Conservation (phyloP, 176 grass and related monocot genomes). For the Triticum monococcum region DNA sequence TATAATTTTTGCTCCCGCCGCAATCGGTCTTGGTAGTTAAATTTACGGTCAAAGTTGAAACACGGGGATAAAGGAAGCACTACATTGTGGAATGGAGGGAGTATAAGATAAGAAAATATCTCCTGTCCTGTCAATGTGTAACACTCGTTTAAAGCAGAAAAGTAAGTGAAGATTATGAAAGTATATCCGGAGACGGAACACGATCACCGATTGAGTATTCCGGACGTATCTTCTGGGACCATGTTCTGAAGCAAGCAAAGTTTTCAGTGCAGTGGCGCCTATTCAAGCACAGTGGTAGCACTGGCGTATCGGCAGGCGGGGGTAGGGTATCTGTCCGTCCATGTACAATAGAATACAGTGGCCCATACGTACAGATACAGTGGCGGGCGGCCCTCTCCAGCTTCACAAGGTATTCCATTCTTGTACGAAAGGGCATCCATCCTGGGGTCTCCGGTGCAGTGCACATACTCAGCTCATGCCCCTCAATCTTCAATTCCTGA, state of each 20-base stretch:
- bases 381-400: not conserved
- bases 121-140: too few species aligned
- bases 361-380: not conserved
- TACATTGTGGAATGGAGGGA: too few species aligned
- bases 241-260: not conserved
- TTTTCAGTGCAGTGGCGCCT: not conserved
- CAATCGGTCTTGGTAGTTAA: too few species aligned
- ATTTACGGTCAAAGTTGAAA: too few species aligned
- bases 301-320: not conserved
- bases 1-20: too few species aligned
- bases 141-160: too few species aligned
- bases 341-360: not conserved
- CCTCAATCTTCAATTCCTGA: not conserved
- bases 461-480: not conserved
- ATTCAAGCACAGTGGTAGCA: not conserved
- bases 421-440: constrained; percentile 28
- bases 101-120: too few species aligned
- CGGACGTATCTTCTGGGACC: too few species aligned
- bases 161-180: too few species aligned
- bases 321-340: not conserved
- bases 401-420: constrained; percentile 2
- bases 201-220: too few species aligned
- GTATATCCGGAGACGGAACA: too few species aligned
- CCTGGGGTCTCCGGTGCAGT: constrained; percentile 17
- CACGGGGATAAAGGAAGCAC: too few species aligned